phyloP scores from a whole-genome alignment of 1,139 yeast species.

The Pichia sp. region DNA sequence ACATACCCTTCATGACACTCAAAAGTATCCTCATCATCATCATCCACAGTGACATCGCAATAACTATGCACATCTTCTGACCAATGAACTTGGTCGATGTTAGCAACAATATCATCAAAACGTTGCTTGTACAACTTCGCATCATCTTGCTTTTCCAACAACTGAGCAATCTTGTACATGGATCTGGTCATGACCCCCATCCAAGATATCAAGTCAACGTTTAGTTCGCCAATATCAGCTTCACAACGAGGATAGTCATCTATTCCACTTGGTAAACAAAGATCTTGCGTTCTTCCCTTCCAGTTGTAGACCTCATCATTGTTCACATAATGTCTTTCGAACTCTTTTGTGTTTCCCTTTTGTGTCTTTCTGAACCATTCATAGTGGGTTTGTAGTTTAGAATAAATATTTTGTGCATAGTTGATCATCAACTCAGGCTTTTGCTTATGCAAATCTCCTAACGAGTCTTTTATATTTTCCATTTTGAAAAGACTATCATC shows the following conservation, averaged over 20 bases:
- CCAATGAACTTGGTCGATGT: constrained; percentile 80
- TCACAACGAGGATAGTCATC: constrained; percentile 94
- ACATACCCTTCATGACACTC: constrained; percentile 90
- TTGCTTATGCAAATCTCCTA: constrained; percentile 51
- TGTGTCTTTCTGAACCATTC: constrained; percentile 86
- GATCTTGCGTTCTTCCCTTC: constrained; percentile 86
- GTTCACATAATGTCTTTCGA: constrained; percentile 54
- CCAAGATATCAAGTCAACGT: constrained; percentile 90
- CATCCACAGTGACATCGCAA: constrained; percentile 81
- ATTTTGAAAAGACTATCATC: constrained; percentile 1
- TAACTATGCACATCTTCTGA: constrained; percentile 58
- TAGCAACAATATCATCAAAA: constrained; percentile 53
- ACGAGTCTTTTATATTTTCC: constrained; percentile 22
- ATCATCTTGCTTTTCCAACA: constrained; percentile 60
- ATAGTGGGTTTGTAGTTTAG: constrained; percentile 70
- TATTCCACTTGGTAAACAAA: constrained; percentile 87
- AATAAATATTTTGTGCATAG: constrained; percentile 67
- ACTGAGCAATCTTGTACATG: constrained; percentile 66
- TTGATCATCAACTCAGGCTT: constrained; percentile 58
- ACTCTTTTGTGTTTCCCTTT: constrained; percentile 67
- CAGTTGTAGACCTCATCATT: constrained; percentile 65
- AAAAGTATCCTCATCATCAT: constrained; percentile 51
- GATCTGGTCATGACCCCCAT: constrained; percentile 87
- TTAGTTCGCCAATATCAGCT: constrained; percentile 84
- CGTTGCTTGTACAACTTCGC: constrained; percentile 45